phyloP scores from a whole-genome alignment of 2,329 filamentous ascomycete genomes.

The Xylaria sp. region DNA sequence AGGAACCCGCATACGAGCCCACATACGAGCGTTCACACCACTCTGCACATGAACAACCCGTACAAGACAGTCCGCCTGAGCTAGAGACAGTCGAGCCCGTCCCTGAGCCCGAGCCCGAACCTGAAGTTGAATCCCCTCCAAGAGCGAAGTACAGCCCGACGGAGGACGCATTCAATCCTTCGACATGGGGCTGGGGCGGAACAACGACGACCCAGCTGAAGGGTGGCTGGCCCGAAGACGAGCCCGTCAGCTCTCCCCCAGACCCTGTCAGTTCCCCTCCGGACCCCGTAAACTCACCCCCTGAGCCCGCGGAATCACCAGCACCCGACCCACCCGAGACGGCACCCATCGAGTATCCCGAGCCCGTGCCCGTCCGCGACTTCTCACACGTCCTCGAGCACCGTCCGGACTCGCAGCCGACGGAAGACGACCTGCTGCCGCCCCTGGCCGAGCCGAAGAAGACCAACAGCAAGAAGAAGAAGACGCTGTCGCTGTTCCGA shows the following conservation, averaged over 20 bases:
- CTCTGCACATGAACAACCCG: background rate
- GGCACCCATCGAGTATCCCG: background rate
- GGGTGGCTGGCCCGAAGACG: background rate
- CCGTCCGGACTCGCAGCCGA: background rate
- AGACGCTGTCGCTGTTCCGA: constrained; percentile 25
- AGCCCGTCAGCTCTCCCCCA: background rate
- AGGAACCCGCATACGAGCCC: background rate
- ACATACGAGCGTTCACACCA: background rate
- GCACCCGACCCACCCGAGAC: background rate
- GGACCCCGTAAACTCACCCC: background rate
- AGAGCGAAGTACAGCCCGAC: background rate
- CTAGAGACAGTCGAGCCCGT: background rate
- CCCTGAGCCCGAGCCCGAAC: background rate
- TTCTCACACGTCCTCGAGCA: constrained; percentile 6
- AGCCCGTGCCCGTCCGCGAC: background rate
- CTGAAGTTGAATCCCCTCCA: background rate
- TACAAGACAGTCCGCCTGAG: background rate
- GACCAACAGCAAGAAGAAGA: constrained; percentile 6
- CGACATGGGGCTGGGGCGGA: background rate
- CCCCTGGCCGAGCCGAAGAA: background rate
- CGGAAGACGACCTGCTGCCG: background rate
- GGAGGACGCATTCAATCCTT: background rate
- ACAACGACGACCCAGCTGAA: background rate
- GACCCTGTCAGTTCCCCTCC: background rate
- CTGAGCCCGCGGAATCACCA: background rate